Evolutionary conservation across 345 rosid species (phyloP), one percentile per base, ranked within the genome.

Genomic region (Orychophragmus violaceus): DNA sequence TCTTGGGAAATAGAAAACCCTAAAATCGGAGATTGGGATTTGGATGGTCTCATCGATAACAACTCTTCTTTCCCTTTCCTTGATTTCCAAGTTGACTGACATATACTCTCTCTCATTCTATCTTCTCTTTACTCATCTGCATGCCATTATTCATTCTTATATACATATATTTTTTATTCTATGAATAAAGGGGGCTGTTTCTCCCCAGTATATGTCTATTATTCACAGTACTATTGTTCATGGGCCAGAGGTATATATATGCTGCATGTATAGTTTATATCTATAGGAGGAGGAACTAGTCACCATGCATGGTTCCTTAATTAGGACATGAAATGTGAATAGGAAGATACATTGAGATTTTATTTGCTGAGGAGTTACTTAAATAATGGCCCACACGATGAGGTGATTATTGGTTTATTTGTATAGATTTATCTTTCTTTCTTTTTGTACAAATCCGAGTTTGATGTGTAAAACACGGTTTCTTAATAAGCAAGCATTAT

Each of bases 21-120:
- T 44, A 78, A 83, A 77, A 77, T 80, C 51, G 97, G 90, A 77
- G 98, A 89, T 61, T 91, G 98, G 96, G 98, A 86, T 74, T 79
- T 89, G 13, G 96, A 91, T 68, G 88, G 85, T 68, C 82, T 91
- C 53, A 83, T 89, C 72, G 87, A 82, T 57, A 81, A 87, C 45
- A 75, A 81, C 46, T 77, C 90, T 33, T 81, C 90, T 65, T 85
- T 85, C 59, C 96, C 96, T 54, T 84, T 82, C 62, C 92, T 84
- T 81, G 95, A 91, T 81, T 89, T 85, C 85, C 89, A 89, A 71
- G 74, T 80, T 70, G 84, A 45, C 59, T 86, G 65, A 77, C 66
- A 39, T 4, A 5, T 19, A 35, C 28, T 55, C 12, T 51, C 41
- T 55, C 22, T 3, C 28, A 75, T 48, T 39, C n/a, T n/a, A n/a